Conservation (phyloP, 805 yeast genomes). For the Scheffersomyces coipomensis region DNA sequence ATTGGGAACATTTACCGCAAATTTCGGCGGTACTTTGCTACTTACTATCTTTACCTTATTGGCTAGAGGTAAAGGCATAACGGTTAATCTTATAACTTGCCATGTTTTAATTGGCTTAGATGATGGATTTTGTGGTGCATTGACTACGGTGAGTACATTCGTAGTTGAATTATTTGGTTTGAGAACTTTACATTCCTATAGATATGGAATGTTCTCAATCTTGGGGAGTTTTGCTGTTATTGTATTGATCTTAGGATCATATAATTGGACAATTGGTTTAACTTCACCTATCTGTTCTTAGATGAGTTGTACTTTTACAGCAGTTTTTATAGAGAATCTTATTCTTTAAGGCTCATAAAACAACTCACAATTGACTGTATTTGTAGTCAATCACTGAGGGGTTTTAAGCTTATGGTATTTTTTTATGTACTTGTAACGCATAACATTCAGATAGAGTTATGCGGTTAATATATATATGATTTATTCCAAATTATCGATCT, state of each 20-base stretch:
- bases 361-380: too few species aligned
- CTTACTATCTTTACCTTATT: conserved; percentile 44
- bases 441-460: too few species aligned
- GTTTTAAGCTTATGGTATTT: too few species aligned
- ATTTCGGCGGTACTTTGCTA: conserved; percentile 45
- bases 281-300: conserved; percentile 18
- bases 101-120: conserved; percentile 53
- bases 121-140: conserved; percentile 69
- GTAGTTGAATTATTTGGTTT: conserved; percentile 56
- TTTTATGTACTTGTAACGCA: too few species aligned
- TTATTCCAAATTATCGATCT: too few species aligned
- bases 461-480: too few species aligned
- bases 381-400: too few species aligned
- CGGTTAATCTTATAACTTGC: conserved; percentile 36
- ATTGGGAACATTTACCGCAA: conserved; percentile 48
- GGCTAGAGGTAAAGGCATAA: conserved; percentile 42
- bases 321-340: too few species aligned
- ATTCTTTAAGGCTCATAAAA: too few species aligned
- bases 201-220: conserved; percentile 53
- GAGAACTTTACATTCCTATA: conserved; percentile 33
- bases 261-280: conserved; percentile 63
- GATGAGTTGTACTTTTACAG: too few species aligned
- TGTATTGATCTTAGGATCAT: conserved; percentile 67
- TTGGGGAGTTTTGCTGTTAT: conserved; percentile 45
- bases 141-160: conserved; percentile 78